A percentile compares a stretch with the other conserved stretches of the same genome.
These are phyloP conservation scores for Spinellus fusiger DNA, from an alignment of 192 early-diverging fungal genomes.

Conservation along the genomic window DNA sequence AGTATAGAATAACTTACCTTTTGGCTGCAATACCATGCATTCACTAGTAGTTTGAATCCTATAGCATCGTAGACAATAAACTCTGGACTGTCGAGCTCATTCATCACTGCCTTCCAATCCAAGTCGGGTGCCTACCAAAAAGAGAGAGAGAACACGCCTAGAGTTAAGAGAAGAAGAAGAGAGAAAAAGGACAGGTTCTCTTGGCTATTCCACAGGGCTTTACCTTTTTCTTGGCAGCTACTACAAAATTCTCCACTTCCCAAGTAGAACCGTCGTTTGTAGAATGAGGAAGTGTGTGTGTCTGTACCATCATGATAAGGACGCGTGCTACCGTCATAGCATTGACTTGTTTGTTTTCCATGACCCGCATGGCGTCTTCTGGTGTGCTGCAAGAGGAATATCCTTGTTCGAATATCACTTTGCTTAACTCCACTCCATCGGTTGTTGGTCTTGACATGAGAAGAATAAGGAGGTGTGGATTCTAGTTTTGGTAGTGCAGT, in stretches of 20 bases:
- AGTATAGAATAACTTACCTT: slow-evolving; percentile 9
- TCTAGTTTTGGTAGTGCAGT: too few species aligned
- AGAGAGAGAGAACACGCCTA: neutral
- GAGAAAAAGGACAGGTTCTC: too few species aligned
- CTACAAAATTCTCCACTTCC: slow-evolving; percentile 21
- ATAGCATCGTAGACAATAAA: slow-evolving; percentile 46
- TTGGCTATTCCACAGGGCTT: too few species aligned
- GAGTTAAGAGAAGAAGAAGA: neutral
- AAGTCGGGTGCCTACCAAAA: slow-evolving; percentile 35
- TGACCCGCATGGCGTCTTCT: slow-evolving; percentile 4
- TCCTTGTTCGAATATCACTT: slow-evolving; percentile 7
- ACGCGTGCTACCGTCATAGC: slow-evolving; percentile 51
- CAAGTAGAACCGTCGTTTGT: slow-evolving; percentile 27
- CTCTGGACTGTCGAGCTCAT: slow-evolving; percentile 57
- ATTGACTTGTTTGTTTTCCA: slow-evolving; percentile 6
- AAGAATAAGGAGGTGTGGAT: too few species aligned
- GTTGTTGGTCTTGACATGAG: neutral
- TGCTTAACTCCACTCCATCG: slow-evolving; percentile 3
- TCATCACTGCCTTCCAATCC: slow-evolving; percentile 60
- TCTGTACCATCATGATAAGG: slow-evolving; percentile 57
- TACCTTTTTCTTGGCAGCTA: slow-evolving; percentile 24
- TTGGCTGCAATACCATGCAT: slow-evolving; percentile 41
- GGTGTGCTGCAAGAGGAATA: slow-evolving; percentile 4
- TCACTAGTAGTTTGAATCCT: slow-evolving; percentile 57
- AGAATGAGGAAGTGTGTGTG: slow-evolving; percentile 30